phyloP scores from a whole-genome alignment of 1,284 basidiomycete species.

The Papiliotrema flavescens region DNA sequence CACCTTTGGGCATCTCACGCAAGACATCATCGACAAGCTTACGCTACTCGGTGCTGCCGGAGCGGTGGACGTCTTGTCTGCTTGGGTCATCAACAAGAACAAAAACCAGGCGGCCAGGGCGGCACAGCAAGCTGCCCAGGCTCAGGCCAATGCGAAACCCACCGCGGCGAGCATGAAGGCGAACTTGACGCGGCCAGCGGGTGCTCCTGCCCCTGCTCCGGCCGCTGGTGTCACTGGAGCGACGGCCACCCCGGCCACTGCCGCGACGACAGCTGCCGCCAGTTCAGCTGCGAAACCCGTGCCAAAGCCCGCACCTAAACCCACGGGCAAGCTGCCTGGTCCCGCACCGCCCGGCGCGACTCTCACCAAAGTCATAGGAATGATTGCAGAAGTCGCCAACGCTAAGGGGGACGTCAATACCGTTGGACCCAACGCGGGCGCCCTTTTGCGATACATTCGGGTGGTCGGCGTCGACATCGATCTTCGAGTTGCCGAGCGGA shows the following conservation, averaged over 20 bases:
- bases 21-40: constrained; percentile 41
- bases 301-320: neutral
- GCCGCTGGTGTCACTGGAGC: too few species aligned
- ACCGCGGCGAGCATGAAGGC: constrained; percentile 11
- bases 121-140: constrained; percentile 1
- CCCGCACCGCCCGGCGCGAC: constrained; percentile 42
- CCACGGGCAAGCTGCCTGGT: constrained; percentile 14
- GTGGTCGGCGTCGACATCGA: constrained; percentile 45
- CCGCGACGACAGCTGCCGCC: neutral
- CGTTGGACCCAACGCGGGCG: constrained; percentile 41
- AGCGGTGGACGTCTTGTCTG: constrained; percentile 41
- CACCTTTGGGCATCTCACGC: constrained; percentile 42
- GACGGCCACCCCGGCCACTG: neutral
- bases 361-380: constrained; percentile 41
- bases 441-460: constrained; percentile 41
- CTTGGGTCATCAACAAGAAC: constrained; percentile 46
- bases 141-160: constrained; percentile 18
- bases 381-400: constrained; percentile 45
- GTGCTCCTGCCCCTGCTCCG: neutral
- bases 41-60: constrained; percentile 36
- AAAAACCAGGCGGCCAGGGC: constrained; percentile 27
- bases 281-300: constrained; percentile 12
- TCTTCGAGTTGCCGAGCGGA: constrained; percentile 36
- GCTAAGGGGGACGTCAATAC: constrained; percentile 44
- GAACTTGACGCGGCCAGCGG: constrained; percentile 1